A percentile compares a stretch with the other conserved stretches of the same genome.
phyloP scores from a whole-genome alignment of 2,329 filamentous ascomycete genomes.

The Hypocreales sp. region DNA sequence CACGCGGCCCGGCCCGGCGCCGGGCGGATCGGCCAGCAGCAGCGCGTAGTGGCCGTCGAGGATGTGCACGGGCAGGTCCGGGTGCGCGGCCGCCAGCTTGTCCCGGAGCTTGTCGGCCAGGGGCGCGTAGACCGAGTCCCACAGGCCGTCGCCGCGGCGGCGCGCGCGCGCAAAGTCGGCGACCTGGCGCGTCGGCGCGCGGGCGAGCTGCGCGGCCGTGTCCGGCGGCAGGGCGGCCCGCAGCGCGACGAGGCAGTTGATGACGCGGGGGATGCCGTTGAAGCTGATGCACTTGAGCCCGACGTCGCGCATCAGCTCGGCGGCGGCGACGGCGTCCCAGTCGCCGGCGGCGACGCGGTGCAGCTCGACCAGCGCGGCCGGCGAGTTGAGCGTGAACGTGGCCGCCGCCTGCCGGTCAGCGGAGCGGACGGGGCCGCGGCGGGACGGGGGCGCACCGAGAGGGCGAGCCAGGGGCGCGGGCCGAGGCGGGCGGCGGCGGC shows the following conservation, averaged over 20 bases:
- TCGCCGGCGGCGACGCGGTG: constrained; percentile 31
- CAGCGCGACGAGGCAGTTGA: constrained; percentile 69
- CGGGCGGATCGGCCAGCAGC: constrained; percentile 52
- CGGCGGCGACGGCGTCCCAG: constrained; percentile 14
- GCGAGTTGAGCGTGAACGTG: constrained; percentile 77
- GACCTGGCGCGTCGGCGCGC: constrained; percentile 36
- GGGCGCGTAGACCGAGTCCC: constrained; percentile 64
- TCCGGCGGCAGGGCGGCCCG: constrained; percentile 41
- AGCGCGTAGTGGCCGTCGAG: constrained; percentile 59
- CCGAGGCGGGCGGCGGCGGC: constrained; percentile 48
- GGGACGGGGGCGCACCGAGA: constrained; percentile 33
- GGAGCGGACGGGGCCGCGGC: too few relatives aligned
- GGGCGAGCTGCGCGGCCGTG: constrained; percentile 37
- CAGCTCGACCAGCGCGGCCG: constrained; percentile 53
- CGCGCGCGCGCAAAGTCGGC: constrained; percentile 40
- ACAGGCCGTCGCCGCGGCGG: constrained; percentile 47
- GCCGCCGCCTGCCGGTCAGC: constrained; percentile 55
- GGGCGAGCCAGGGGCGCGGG: constrained; percentile 46
- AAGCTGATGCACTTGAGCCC: constrained; percentile 66
- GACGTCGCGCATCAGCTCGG: constrained; percentile 61
- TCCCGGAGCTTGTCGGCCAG: constrained; percentile 56
- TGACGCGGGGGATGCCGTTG: constrained; percentile 70
- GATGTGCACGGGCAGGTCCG: constrained; percentile 70
- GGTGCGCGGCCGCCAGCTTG: constrained; percentile 61
- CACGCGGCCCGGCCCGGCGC: constrained; percentile 43